A percentile compares a stretch with the other conserved stretches of the same genome.
Evolutionary conservation across 2,329 filamentous ascomycete species (phyloP).

Genomic region (Pestalotiopsis sp.): DNA sequence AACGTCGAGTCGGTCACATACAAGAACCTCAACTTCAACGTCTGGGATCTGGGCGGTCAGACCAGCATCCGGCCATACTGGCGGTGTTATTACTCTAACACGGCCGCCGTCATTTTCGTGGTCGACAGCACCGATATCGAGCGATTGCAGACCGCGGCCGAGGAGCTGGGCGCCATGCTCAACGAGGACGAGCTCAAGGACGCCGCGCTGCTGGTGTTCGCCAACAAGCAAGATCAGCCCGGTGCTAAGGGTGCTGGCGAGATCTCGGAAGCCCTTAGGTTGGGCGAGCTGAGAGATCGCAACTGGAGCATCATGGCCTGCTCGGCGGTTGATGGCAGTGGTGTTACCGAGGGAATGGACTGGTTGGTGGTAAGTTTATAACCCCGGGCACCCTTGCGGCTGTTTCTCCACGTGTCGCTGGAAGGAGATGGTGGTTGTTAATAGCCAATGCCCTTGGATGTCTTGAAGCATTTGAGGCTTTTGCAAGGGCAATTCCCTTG

Average conservation of each 20-base stretch:
- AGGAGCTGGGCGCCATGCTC: constrained; percentile 92
- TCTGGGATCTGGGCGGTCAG: constrained; percentile 97
- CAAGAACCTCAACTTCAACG: constrained; percentile 97
- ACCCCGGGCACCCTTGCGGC: neutral
- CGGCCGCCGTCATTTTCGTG: constrained; percentile 96
- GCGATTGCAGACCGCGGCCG: constrained; percentile 85
- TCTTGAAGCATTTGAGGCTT: neutral
- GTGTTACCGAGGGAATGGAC: constrained; percentile 97
- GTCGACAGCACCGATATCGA: constrained; percentile 98
- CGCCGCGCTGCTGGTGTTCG: constrained; percentile 94
- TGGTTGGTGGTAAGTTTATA: constrained; percentile 79
- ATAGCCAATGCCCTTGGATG: neutral
- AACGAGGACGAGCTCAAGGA: constrained; percentile 98
- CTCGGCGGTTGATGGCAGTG: constrained; percentile 91
- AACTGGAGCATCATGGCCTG: constrained; percentile 99
- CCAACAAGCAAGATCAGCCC: constrained; percentile 98
- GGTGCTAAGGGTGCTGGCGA: constrained; percentile 95
- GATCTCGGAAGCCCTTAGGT: constrained; percentile 88
- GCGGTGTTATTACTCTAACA: constrained; percentile 99
- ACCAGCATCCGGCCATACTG: constrained; percentile 99
- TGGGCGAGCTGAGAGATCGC: constrained; percentile 89
- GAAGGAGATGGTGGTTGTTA: neutral
- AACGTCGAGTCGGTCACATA: constrained; percentile 99
- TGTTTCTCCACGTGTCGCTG: neutral
- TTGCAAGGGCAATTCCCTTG: neutral